Base-by-base conservation (phyloP, 164 flowering plant species). In the Chimonanthus praecox region DNA sequence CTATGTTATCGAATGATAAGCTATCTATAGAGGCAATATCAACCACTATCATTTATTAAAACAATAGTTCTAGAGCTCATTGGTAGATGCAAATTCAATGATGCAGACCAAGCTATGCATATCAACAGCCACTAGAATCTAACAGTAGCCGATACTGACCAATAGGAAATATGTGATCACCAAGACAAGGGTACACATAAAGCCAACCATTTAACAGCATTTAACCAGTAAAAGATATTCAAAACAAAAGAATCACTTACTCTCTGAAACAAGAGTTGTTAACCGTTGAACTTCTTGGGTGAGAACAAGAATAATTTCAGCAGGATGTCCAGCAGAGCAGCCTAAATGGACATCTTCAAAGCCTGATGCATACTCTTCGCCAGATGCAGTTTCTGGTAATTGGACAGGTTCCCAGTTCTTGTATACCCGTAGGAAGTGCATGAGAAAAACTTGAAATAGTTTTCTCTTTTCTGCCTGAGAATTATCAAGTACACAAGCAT, bases 251-350 rank as follows among this genome's bases (percentile, higher is more conserved):
- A 51, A 16, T 33, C 72, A 85, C 97, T 88, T 86, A 95, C 99
- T 78, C 62, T 89, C 96, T 50, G 84, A 62, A 68, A 93, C 80
- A 47, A 84, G 64, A 78, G 83, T 70, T 71, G 89, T 87, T 74
- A 95, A 70, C 49, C 82, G 82, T 18, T 77, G 58, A 71, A 93
- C 49, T 80, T 93, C 97, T 78, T 92, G 88, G 71, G 72, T 82
- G 61, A 95, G 74, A 11, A 64, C 61, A 70, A 83, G 71, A 74
- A 93, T 83, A 64, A 92, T 63, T 83, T 92, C 98, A 73, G 94
- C 83, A 75, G 99, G 99, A 79, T 95, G 98, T 50, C 98, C 98
- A 82, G 80, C 79, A 74, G 84, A 87, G 85, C 99, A 93, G 48
- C 99, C 99, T 76, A 87, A 70, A 69, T 87, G 73, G 48, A 77